Evolutionary conservation across 352 stramenopile genomes (phyloP), one percentile per base, ranked within the genome.

Genomic region (Globisporangium ultimum): DNA sequence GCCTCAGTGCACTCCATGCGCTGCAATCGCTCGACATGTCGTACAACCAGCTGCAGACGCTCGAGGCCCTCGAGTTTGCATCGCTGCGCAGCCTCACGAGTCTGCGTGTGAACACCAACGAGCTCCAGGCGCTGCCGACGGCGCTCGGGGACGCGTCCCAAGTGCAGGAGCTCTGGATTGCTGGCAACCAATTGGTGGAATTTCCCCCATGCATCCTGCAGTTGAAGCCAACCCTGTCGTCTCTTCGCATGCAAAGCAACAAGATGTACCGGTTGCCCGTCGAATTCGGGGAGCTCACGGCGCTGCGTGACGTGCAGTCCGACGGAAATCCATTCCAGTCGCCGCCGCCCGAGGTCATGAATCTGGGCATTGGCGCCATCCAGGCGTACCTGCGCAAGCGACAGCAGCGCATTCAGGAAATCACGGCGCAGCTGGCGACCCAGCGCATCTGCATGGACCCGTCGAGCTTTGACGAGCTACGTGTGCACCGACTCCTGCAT

Each of bases 311-410:
- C 22, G 65, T 89, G 7, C 70, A 88, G 36, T 84, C 74, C 41
- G 80, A 92, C 32, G 80, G 83, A 13, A 92, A 90, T 54, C 83
- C 83, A n/a, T 88, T 90, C 48, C 67, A 72, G 18, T 90, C 78
- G 11, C 83, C 83, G 4, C 83, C 83, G 7, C 69, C 83, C 0
- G 70, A 87, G 67, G 65, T 90, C 7, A 81, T 92, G 68, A 71
- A 63, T 32, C 66, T 87, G 28, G 78, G 75, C 15, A 81, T 85
- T 13, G 38, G 46, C 17, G 45, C 58, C 13, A 88, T 92, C 28
- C 78, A 69, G 13, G 45, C 15, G 9, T 92, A 92, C 48, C 36
- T 90, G 46, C 58, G 61, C 59, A 92, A 92, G 49, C 74, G 82
- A 5, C 60, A 85, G 36, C 52, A 86, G 46, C 76, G 82, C 0